These are phyloP conservation scores for Beta corolliflora DNA, from an alignment of 179 eudicot species.

Conservation along the genomic window DNA sequence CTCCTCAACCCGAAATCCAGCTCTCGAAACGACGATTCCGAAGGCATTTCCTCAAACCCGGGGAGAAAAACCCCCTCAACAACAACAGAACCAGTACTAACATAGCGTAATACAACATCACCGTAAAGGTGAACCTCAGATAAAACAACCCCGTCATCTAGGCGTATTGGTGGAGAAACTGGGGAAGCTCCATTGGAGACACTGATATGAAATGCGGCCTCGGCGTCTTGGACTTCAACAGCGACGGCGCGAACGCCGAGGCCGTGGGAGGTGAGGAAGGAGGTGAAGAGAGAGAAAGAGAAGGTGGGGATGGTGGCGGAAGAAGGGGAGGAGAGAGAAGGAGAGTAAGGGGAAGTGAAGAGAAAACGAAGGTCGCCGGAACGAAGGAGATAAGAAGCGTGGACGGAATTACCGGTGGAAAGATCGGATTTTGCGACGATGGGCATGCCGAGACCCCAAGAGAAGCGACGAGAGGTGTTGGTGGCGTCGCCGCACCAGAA, in stretches of 20 bases:
- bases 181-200: slow-evolving; percentile 70
- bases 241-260: slow-evolving; percentile 77
- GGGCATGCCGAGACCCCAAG: slow-evolving; percentile 89
- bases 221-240: slow-evolving; percentile 64
- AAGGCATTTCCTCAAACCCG: slow-evolving; percentile 52
- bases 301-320: slow-evolving; percentile 58
- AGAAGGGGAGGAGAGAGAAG: slow-evolving; percentile 33
- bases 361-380: slow-evolving; percentile 60
- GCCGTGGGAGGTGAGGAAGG: slow-evolving; percentile 64
- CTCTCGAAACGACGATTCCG: slow-evolving; percentile 34
- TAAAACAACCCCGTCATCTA: slow-evolving; percentile 33
- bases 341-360: slow-evolving; percentile 82
- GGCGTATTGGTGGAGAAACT: slow-evolving; percentile 34
- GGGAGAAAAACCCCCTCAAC: slow-evolving; percentile 47
- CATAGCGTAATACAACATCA: slow-evolving; percentile 66
- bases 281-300: slow-evolving; percentile 26
- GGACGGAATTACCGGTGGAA: slow-evolving; percentile 75
- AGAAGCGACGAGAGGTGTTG: slow-evolving; percentile 70
- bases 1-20: slow-evolving; percentile 72
- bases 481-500: slow-evolving; percentile 81
- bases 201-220: slow-evolving; percentile 44
- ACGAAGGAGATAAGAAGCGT: slow-evolving; percentile 75
- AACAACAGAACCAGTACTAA: slow-evolving; percentile 36
- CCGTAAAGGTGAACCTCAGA: slow-evolving; percentile 85
- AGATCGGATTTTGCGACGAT: slow-evolving; percentile 77